Base-by-base conservation (phyloP, 805 yeast species). In the Starmera dryadoides region DNA sequence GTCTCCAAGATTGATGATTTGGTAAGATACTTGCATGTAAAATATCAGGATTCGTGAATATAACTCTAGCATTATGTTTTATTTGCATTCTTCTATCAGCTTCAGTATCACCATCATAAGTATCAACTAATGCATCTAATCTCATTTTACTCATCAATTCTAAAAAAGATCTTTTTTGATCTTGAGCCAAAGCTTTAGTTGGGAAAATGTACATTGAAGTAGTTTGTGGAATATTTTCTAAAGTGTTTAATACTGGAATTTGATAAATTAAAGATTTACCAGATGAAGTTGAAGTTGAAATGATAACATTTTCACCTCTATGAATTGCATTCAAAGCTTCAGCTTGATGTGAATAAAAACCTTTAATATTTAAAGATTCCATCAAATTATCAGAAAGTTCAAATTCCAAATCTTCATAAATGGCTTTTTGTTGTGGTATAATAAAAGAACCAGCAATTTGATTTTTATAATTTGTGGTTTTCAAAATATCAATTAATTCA, bases 141-240 rank as follows among this genome's bases (percentile, higher is more conserved):
- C 78, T 76, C 36, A 85, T 69, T 29, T 62, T 62, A 6, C 68
- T 60, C 33, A 82, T 60, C 10, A 84, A 60, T 18, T 73, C 78
- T 36, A 71, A 69, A 40, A 93, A 63, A n/a, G 94, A 79, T 45
- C 95, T 67, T 51, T 81, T 81, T 59, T 93, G 99, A 65, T 93
- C 98, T 55, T 93, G 98, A 0, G 99, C 98, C 37, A 93, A 66
- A 0, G 99, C 98, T 55, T 93, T 93, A 0, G 99, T 93, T 2
- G 99, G 99, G 51, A 93, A 93, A 11, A 93, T 79, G 50, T 84
- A 88, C 67, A 94, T 68, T 9, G 96, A 84, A 0, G 95, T 85
- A 1, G 64, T 51, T 25, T 62, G 63, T 10, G 63, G 62, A 33
- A 56, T 67, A 9, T 55, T 50, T 33, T 73, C 68, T 37, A 70